Evolutionary conservation across 768 basidiomycete genomes (phyloP).

Genomic region (Auriscalpium vulgare): DNA sequence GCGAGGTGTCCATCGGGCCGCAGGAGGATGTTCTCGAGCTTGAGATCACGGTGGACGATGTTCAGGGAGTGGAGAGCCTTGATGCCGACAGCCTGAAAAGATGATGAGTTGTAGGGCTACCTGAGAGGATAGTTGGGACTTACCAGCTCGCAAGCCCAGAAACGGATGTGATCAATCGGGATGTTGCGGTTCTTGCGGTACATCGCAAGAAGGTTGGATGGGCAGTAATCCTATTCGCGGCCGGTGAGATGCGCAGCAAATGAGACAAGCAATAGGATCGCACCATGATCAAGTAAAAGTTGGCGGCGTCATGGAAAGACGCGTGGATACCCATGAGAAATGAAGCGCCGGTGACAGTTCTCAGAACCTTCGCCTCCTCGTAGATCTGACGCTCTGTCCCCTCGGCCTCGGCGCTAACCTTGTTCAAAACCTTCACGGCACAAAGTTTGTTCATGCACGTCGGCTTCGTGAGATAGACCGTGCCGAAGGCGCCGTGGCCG

Average conservation of each 20-base stretch:
- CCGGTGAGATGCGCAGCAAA: not conserved
- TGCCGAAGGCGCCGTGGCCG: constrained; percentile 8
- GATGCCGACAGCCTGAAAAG: constrained; percentile 42
- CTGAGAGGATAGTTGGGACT: constrained; percentile 1
- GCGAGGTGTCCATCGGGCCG: constrained; percentile 87
- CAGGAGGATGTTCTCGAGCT: constrained; percentile 88
- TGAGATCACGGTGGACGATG: constrained; percentile 94
- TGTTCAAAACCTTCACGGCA: constrained; percentile 18
- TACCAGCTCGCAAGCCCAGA: constrained; percentile 31
- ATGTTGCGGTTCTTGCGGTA: constrained; percentile 2
- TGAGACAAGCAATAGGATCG: not conserved
- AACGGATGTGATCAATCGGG: constrained; percentile 17
- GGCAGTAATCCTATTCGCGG: constrained; percentile 17
- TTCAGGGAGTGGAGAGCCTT: constrained; percentile 86
- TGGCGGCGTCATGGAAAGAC: constrained; percentile 15
- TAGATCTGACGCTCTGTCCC: not conserved
- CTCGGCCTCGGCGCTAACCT: not conserved
- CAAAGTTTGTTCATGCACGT: constrained; percentile 6
- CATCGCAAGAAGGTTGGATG: constrained; percentile 6
- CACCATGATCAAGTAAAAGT: constrained; percentile 21
- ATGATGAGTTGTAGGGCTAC: not conserved
- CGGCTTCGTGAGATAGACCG: constrained; percentile 16
- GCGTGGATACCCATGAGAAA: constrained; percentile 18
- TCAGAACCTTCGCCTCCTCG: constrained; percentile 4
- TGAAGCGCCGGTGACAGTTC: constrained; percentile 7